Conservation (phyloP, 768 basidiomycete species). For the Gymnopilus junonius region DNA sequence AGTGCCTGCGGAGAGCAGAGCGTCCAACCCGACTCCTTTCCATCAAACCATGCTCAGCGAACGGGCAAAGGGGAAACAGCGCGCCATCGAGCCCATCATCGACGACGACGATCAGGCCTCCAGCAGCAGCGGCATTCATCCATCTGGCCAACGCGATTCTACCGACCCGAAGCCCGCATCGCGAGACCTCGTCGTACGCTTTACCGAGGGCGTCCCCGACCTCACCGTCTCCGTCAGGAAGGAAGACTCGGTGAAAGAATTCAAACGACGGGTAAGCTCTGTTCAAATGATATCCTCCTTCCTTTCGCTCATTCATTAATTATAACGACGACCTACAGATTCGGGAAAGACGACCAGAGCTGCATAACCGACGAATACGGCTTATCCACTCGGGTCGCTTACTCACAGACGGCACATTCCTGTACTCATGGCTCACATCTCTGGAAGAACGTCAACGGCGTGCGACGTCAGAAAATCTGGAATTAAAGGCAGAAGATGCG, state of each 20-base stretch:
- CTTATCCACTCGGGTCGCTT: slow-evolving; percentile 91
- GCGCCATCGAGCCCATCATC: slow-evolving; percentile 52
- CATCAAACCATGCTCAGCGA: slow-evolving; percentile 63
- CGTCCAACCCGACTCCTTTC: neutral
- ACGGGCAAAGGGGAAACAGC: slow-evolving; percentile 85
- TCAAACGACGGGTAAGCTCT: slow-evolving; percentile 70
- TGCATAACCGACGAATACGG: slow-evolving; percentile 70
- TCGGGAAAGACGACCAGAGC: slow-evolving; percentile 62
- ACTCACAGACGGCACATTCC: slow-evolving; percentile 77
- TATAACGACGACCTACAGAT: slow-evolving; percentile 65
- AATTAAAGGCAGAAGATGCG: slow-evolving; percentile 16
- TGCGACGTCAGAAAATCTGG: slow-evolving; percentile 32
- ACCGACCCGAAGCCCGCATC: slow-evolving; percentile 20
- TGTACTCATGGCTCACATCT: slow-evolving; percentile 67
- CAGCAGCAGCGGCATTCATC: neutral
- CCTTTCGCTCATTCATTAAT: neutral
- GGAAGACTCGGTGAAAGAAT: slow-evolving; percentile 72
- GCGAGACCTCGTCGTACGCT: slow-evolving; percentile 77
- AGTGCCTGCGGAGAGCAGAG: neutral
- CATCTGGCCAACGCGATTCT: neutral
- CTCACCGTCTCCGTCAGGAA: slow-evolving; percentile 65
- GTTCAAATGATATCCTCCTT: neutral
- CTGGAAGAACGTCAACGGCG: slow-evolving; percentile 64
- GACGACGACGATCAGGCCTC: slow-evolving; percentile 19
- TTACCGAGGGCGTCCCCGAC: slow-evolving; percentile 85